Conservation (phyloP, 1,284 basidiomycete species). For the Meira nashicola region DNA sequence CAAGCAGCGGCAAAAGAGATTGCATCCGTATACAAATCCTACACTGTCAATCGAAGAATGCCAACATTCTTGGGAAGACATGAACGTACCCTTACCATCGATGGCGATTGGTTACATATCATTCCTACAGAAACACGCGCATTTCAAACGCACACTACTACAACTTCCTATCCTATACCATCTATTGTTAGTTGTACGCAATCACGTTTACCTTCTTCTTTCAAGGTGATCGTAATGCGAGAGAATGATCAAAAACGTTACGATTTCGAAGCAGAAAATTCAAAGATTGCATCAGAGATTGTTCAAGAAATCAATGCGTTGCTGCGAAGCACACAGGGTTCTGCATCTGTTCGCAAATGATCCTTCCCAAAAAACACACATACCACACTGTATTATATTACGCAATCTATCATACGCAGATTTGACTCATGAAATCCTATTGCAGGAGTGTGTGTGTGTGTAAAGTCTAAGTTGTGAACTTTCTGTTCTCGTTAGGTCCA, state of each 20-base stretch:
- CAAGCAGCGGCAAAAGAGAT: constrained; percentile 51
- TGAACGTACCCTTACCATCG: constrained; percentile 85
- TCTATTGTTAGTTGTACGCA: constrained; percentile 78
- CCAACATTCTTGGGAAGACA: constrained; percentile 71
- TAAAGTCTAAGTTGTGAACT: constrained; percentile 19
- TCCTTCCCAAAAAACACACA: background rate
- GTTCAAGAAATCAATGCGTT: constrained; percentile 34
- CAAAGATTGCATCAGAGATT: constrained; percentile 68
- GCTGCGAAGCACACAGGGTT: background rate
- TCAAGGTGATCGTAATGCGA: constrained; percentile 74
- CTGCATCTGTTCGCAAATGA: background rate
- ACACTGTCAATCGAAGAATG: constrained; percentile 91
- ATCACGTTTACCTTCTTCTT: constrained; percentile 71
- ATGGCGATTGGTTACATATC: constrained; percentile 83
- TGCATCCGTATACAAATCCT: constrained; percentile 70
- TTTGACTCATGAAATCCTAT: background rate
- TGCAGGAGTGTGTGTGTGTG: background rate
- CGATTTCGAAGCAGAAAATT: constrained; percentile 91
- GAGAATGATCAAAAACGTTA: constrained; percentile 75
- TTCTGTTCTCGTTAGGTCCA: constrained; percentile 48
- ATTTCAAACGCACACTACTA: constrained; percentile 25
- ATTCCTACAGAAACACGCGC: constrained; percentile 38
- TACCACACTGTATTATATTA: background rate
- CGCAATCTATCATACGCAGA: background rate
- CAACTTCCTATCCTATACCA: constrained; percentile 85